A percentile compares a stretch with the other conserved stretches of the same genome.
Conservation (phyloP, 2,329 filamentous ascomycete species). For the Conoideocrella luteorostrata region DNA sequence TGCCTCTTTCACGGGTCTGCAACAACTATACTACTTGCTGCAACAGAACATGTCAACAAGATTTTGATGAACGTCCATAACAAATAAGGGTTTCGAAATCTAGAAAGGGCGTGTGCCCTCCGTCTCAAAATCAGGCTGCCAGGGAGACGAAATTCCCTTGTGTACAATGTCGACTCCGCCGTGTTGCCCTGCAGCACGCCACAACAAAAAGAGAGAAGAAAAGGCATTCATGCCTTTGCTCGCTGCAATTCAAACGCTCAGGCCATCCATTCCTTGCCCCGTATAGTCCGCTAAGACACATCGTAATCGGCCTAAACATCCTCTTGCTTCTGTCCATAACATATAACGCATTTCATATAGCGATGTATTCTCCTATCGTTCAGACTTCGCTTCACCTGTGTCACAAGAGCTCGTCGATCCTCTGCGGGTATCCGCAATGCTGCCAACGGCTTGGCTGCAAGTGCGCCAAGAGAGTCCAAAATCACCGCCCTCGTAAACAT, state of each 20-base stretch:
- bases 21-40: too few relatives aligned
- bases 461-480: slow-evolving; percentile 33
- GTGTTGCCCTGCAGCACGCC: not conserved
- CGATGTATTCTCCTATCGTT: slow-evolving; percentile 30
- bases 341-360: slow-evolving; percentile 36
- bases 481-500: slow-evolving; percentile 38
- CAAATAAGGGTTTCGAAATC: too few relatives aligned
- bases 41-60: too few relatives aligned
- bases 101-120: too few relatives aligned
- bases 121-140: too few relatives aligned
- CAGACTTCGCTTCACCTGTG: slow-evolving; percentile 25
- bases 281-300: not conserved
- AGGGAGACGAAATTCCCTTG: not conserved
- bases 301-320: not conserved
- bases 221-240: not conserved
- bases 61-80: too few relatives aligned
- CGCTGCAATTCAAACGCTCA: not conserved
- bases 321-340: slow-evolving; percentile 35
- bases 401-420: slow-evolving; percentile 28
- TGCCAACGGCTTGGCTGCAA: slow-evolving; percentile 34
- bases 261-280: not conserved
- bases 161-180: not conserved
- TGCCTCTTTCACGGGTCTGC: too few relatives aligned
- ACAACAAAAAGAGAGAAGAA: not conserved
- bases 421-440: slow-evolving; percentile 28